Percentiles rank a stretch among this genome's conserved stretches.
phyloP scores from a whole-genome alignment of 2,329 filamentous ascomycete genomes.

The Colletotrichum caudatum region DNA sequence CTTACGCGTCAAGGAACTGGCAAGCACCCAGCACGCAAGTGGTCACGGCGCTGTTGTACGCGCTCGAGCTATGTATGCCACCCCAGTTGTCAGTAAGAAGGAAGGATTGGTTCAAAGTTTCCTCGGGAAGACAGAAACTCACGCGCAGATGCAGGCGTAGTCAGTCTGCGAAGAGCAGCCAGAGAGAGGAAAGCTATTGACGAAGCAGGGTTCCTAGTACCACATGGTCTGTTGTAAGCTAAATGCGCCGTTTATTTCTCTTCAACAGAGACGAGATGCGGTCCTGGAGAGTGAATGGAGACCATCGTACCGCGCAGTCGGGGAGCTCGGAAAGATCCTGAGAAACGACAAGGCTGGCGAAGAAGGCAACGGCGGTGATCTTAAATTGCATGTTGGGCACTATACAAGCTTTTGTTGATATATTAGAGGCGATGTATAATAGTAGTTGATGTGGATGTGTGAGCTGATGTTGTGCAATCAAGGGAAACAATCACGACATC shows the following conservation, averaged over 20 bases:
- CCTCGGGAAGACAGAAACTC: neutral
- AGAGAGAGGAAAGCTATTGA: slow-evolving; percentile 36
- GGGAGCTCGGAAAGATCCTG: slow-evolving; percentile 40
- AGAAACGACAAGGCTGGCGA: slow-evolving; percentile 43
- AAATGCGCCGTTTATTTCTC: neutral
- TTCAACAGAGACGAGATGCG: neutral
- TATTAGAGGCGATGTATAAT: neutral
- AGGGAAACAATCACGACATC: slow-evolving; percentile 25
- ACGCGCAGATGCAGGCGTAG: slow-evolving; percentile 42
- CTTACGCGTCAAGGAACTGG: slow-evolving; percentile 19
- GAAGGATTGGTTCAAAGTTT: too few species aligned
- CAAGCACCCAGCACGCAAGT: slow-evolving; percentile 28
- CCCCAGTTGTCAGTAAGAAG: neutral
- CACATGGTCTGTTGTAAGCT: neutral
- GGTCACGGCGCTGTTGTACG: slow-evolving; percentile 31
- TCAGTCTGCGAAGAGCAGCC: slow-evolving; percentile 34
- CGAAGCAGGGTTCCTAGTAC: slow-evolving; percentile 36
- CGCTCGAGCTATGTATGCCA: slow-evolving; percentile 24
- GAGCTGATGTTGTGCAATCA: slow-evolving; percentile 13
- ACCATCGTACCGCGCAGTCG: slow-evolving; percentile 27
- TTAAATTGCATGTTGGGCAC: slow-evolving; percentile 47
- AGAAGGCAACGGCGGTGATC: slow-evolving; percentile 41
- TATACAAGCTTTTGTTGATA: neutral
- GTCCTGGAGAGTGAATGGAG: neutral
- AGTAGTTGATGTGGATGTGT: neutral